Conservation (phyloP, 1,139 yeast species). For the Candida freyschussii region DNA sequence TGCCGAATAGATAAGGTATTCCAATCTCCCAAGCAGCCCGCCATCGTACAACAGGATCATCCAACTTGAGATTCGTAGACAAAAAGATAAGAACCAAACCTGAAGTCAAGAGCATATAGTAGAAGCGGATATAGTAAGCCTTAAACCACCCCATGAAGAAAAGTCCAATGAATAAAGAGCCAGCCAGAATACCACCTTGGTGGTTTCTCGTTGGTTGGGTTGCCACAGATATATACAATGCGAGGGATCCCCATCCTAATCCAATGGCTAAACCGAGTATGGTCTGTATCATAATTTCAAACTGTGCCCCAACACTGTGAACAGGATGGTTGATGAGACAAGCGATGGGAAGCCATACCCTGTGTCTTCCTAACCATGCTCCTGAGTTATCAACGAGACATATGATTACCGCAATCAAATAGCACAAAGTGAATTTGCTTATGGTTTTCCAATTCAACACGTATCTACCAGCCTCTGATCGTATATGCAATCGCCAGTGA, state of each 20-base stretch:
- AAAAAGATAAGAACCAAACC: slow-evolving; percentile 35
- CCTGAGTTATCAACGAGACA: slow-evolving; percentile 36
- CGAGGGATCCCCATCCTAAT: slow-evolving; percentile 40
- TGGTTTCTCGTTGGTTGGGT: slow-evolving; percentile 37
- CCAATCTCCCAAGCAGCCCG: slow-evolving; percentile 37
- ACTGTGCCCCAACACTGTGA: slow-evolving; percentile 42
- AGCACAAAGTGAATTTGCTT: slow-evolving; percentile 37
- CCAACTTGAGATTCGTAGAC: slow-evolving; percentile 26
- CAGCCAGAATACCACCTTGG: slow-evolving; percentile 43
- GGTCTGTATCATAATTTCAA: slow-evolving; percentile 40
- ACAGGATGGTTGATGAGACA: slow-evolving; percentile 43
- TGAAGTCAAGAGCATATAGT: slow-evolving; percentile 35
- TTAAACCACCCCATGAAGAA: slow-evolving; percentile 37
- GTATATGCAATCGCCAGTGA: no score
- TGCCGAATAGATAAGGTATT: slow-evolving; percentile 41
- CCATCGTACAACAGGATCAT: slow-evolving; percentile 31
- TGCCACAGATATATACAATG: slow-evolving; percentile 37
- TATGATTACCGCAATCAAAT: slow-evolving; percentile 34
- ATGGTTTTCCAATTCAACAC: slow-evolving; percentile 14
- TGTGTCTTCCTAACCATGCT: slow-evolving; percentile 38
- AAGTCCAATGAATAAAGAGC: slow-evolving; percentile 36
- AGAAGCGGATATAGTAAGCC: slow-evolving; percentile 36
- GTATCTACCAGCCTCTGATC: neutral
- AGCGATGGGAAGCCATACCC: slow-evolving; percentile 38
- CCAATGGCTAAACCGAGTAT: slow-evolving; percentile 44